These are phyloP conservation scores for Furcasterigmium sp. DNA, from an alignment of 2,329 filamentous ascomycete species.

Conservation along the genomic window DNA sequence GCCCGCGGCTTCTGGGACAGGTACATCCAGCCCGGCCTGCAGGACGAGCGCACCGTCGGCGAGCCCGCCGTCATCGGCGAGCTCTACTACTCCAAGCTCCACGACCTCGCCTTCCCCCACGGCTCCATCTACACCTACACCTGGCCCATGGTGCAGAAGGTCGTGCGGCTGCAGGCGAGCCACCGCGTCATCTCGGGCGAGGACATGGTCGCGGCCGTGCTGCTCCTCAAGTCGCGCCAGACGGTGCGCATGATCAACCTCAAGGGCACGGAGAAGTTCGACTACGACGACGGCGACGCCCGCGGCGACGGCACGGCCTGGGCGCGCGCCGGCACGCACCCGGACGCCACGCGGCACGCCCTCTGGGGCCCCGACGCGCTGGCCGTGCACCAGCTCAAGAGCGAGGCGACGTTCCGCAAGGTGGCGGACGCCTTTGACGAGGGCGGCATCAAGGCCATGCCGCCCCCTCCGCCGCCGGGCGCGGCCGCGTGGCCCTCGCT, in stretches of 20 bases:
- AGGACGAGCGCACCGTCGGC: constrained; percentile 7
- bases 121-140: constrained; percentile 27
- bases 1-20: constrained; percentile 23
- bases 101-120: constrained; percentile 22
- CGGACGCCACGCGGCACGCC: constrained; percentile 17
- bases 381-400: constrained; percentile 22
- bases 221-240: constrained; percentile 19
- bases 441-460: constrained; percentile 16
- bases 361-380: constrained; percentile 15
- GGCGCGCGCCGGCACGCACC: constrained; percentile 18
- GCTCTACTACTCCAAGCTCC: constrained; percentile 17
- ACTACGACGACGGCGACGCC: constrained; percentile 20
- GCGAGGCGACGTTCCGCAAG: constrained; percentile 17
- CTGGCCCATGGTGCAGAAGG: constrained; percentile 23
- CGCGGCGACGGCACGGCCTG: constrained; percentile 20
- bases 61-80: constrained; percentile 21
- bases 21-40: constrained; percentile 18
- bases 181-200: constrained; percentile 21
- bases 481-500: constrained; percentile 6
- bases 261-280: constrained; percentile 21
- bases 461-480: constrained; percentile 3
- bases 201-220: constrained; percentile 21
- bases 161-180: constrained; percentile 18
- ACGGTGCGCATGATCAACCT: constrained; percentile 21
- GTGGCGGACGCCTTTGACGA: constrained; percentile 23